Evolutionary conservation across 164 flowering plant species (phyloP), one percentile per base, ranked within the genome.

Genomic region (Umbilicus rupestris): DNA sequence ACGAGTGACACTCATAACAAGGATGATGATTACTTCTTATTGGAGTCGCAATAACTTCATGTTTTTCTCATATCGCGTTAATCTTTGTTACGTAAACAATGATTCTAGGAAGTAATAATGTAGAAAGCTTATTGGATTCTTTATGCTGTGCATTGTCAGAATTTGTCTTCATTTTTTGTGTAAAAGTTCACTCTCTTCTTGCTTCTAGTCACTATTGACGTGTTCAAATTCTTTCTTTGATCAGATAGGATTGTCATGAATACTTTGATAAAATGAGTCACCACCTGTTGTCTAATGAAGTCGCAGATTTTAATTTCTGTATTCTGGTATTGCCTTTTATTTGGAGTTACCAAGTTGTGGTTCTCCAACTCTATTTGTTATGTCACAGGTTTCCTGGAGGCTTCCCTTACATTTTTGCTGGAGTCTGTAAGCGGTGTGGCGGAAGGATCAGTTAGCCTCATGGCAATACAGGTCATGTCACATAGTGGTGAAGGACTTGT

Each of bases 401-500:
- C 78, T 66, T 78, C 81, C 50, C 75, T 89, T 57, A 71, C 77
- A 15, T 80, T 84, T 55, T 62, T 91, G 75, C 73, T 87, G 75
- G 95, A 89, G 58, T 73, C 77, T 24, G 69, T 69, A 66, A 71
- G 65, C 44, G 73, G 76, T 75, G 72, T 70, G 11, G 70, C 77
- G 58, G 93, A 86, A 73, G 86, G 82, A 52, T 78, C 92, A 67
- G 80, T 87, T 73, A 71, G 79, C 73, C 76, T 83, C 50, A 75
- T 82, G 76, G 83, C 84, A 47, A 74, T 89, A 72, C 88, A 85
- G 67, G 89, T 94, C 70, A 74, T 87, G 62, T 91, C 93, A 62
- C 82, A 62, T 55, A 73, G 85, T 76, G 97, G 97, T 33, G 99
- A 94, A 77, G 96, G 97, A 69, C 86, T 94, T 24, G 80, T 94